Evolutionary conservation across 1,139 yeast species (phyloP).

Genomic region (Lizanozyma gosingica): DNA sequence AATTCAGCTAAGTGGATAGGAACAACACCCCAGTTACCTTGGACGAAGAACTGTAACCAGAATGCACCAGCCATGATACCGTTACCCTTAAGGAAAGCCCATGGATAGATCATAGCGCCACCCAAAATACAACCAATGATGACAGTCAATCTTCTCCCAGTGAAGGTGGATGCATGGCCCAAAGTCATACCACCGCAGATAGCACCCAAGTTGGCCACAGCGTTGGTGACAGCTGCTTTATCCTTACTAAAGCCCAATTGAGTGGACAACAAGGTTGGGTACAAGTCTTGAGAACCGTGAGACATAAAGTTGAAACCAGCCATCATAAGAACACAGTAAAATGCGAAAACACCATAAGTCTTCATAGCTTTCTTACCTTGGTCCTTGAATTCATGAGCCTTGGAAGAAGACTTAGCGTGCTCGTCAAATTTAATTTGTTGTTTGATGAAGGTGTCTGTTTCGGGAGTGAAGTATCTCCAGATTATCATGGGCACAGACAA

Average conservation of each 20-base stretch:
- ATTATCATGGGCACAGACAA: constrained; percentile 28
- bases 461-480: constrained; percentile 29
- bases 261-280: constrained; percentile 51
- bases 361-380: constrained; percentile 21
- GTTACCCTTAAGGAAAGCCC: constrained; percentile 50
- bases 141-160: constrained; percentile 49
- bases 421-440: constrained; percentile 15
- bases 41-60: constrained; percentile 72
- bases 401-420: constrained; percentile 6
- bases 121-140: constrained; percentile 53
- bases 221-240: constrained; percentile 56
- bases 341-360: constrained; percentile 30
- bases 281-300: constrained; percentile 69
- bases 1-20: constrained; percentile 73
- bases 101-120: constrained; percentile 59
- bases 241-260: constrained; percentile 44
- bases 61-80: constrained; percentile 73
- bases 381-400: constrained; percentile 3
- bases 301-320: constrained; percentile 49
- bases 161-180: constrained; percentile 52
- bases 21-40: constrained; percentile 84
- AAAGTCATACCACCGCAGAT: constrained; percentile 52
- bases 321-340: constrained; percentile 31
- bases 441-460: constrained; percentile 26
- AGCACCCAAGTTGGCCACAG: constrained; percentile 67